A percentile compares a stretch with the other conserved stretches of the same genome.
Conservation (phyloP, 2,329 filamentous ascomycete species). For the Epicoccum sorghinum region DNA sequence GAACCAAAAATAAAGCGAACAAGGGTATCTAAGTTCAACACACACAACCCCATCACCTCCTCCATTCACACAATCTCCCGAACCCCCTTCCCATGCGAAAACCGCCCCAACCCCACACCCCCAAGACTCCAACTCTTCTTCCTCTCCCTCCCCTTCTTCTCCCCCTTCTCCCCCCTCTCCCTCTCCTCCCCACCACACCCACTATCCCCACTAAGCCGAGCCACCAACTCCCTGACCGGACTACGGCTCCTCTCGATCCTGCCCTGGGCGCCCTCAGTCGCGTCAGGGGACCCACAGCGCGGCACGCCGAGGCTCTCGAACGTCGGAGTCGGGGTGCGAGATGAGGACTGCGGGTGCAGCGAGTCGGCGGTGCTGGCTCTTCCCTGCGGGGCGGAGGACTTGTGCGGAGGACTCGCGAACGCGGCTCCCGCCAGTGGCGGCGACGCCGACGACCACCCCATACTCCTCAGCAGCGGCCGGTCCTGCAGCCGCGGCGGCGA, state of each 20-base stretch:
- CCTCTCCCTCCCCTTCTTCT: constrained; percentile 22
- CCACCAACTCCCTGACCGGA: constrained; percentile 13
- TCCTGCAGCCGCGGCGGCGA: constrained; percentile 11
- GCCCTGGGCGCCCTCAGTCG: background rate
- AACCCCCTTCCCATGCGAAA: constrained; percentile 32
- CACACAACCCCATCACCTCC: constrained; percentile 1
- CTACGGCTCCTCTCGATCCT: constrained; percentile 4
- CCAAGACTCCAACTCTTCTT: constrained; percentile 42
- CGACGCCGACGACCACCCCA: background rate
- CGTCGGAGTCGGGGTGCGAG: constrained; percentile 6
- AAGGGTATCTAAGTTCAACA: background rate
- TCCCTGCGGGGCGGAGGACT: background rate
- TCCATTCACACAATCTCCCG: constrained; percentile 28
- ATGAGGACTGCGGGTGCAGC: background rate
- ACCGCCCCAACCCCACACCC: constrained; percentile 17
- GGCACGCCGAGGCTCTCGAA: constrained; percentile 15
- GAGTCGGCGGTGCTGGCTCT: background rate
- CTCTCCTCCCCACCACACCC: constrained; percentile 19
- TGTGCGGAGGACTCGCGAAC: background rate
- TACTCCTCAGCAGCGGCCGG: constrained; percentile 5
- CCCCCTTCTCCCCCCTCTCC: constrained; percentile 11
- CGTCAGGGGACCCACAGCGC: background rate
- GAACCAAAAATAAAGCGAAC: background rate
- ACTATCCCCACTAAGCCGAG: constrained; percentile 19
- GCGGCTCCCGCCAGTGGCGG: background rate